Evolutionary conservation across 2,329 filamentous ascomycete genomes (phyloP).

Genomic region (Parastagonospora avenae): DNA sequence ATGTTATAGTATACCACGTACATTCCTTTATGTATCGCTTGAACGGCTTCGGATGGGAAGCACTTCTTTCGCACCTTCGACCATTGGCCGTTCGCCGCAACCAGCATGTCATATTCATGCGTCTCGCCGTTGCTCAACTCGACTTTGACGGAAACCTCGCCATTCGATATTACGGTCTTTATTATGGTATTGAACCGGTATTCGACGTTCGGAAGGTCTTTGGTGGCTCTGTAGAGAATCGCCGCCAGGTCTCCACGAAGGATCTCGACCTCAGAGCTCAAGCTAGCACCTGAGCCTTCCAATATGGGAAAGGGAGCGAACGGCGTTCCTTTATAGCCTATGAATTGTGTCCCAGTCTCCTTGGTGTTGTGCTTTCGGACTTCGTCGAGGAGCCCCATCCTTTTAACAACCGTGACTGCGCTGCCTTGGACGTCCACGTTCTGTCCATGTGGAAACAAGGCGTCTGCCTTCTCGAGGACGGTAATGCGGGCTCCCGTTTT

Average conservation of each 20-base stretch:
- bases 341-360: conserved; percentile 47
- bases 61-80: conserved; percentile 50
- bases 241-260: conserved; percentile 38
- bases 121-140: conserved; percentile 52
- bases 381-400: conserved; percentile 45
- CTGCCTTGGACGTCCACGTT: conserved; percentile 52
- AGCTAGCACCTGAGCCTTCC: conserved; percentile 16
- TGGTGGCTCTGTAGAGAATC: conserved; percentile 31
- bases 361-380: conserved; percentile 42
- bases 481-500: conserved; percentile 27
- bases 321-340: conserved; percentile 25
- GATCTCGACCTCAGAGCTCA: conserved; percentile 32
- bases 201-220: conserved; percentile 1
- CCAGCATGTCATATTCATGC: conserved; percentile 57
- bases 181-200: conserved; percentile 20
- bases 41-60: conserved; percentile 27
- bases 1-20: conserved; percentile 49
- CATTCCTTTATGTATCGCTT: conserved; percentile 18
- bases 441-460: conserved; percentile 48
- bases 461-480: conserved; percentile 49
- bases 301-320: conserved; percentile 21
- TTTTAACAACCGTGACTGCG: conserved; percentile 47
- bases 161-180: conserved; percentile 37
- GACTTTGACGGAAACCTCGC: conserved; percentile 44
- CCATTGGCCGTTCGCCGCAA: conserved; percentile 62